These are phyloP conservation scores for Epichloe elymi DNA, from an alignment of 2,329 filamentous ascomycete genomes.

Conservation along the genomic window DNA sequence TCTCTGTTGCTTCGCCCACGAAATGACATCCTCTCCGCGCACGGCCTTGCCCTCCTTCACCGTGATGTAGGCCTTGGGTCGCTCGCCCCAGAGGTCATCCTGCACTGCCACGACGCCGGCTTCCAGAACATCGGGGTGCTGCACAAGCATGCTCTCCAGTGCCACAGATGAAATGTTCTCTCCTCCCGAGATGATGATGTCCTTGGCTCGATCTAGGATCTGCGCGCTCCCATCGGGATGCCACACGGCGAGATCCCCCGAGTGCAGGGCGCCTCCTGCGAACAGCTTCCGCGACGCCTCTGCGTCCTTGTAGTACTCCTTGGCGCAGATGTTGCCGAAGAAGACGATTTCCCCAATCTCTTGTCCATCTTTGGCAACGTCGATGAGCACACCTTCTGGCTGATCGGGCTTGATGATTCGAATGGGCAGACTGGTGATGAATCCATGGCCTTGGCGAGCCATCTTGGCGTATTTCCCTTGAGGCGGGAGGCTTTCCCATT, in stretches of 20 bases:
- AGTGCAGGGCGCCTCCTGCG: slow-evolving; percentile 73
- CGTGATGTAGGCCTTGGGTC: slow-evolving; percentile 90
- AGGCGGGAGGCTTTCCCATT: slow-evolving; percentile 62
- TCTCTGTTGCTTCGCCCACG: slow-evolving; percentile 73
- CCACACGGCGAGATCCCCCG: slow-evolving; percentile 86
- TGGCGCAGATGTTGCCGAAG: slow-evolving; percentile 78
- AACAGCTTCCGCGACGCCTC: slow-evolving; percentile 81
- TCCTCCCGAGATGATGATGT: slow-evolving; percentile 95
- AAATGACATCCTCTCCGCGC: slow-evolving; percentile 51
- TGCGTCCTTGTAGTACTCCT: slow-evolving; percentile 82
- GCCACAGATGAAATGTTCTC: slow-evolving; percentile 96
- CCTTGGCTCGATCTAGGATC: slow-evolving; percentile 88
- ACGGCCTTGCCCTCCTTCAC: slow-evolving; percentile 49
- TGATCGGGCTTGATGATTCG: slow-evolving; percentile 72
- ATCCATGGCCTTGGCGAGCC: slow-evolving; percentile 89
- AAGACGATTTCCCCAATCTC: slow-evolving; percentile 59
- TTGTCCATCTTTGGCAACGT: slow-evolving; percentile 34
- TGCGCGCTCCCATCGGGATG: slow-evolving; percentile 82
- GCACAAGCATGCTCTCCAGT: slow-evolving; percentile 76
- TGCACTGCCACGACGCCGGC: slow-evolving; percentile 79
- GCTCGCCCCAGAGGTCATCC: slow-evolving; percentile 87
- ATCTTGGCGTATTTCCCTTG: slow-evolving; percentile 78
- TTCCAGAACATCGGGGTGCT: slow-evolving; percentile 82
- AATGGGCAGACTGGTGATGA: slow-evolving; percentile 67
- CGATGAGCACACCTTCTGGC: slow-evolving; percentile 40